These are phyloP conservation scores for Penicillium occitanis DNA, from an alignment of 2,329 filamentous ascomycete genomes.

Conservation along the genomic window DNA sequence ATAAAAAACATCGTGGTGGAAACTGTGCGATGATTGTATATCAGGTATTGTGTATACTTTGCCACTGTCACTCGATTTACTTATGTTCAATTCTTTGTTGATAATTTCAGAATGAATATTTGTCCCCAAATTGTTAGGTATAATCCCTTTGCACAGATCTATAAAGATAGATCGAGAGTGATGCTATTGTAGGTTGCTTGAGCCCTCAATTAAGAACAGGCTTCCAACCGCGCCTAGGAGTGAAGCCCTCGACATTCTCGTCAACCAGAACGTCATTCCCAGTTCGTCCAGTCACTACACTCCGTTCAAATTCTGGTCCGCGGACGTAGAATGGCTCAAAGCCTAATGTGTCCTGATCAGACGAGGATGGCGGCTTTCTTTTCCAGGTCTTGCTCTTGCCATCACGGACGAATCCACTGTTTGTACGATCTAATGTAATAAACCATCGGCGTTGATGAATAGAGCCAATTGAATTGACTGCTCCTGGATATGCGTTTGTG, in stretches of 20 bases:
- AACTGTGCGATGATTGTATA: neutral
- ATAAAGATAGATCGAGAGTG: neutral
- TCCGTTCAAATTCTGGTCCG: conserved; percentile 63
- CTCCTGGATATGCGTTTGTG: conserved; percentile 67
- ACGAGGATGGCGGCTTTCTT: conserved; percentile 21
- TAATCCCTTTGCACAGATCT: neutral
- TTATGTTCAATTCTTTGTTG: neutral
- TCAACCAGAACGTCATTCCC: conserved; percentile 62
- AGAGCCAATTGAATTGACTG: conserved; percentile 64
- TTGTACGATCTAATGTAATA: conserved; percentile 59
- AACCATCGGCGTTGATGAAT: conserved; percentile 69
- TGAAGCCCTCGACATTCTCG: conserved; percentile 59
- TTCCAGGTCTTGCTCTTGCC: conserved; percentile 31
- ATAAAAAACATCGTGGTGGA: too few relatives aligned
- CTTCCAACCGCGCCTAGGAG: conserved; percentile 61
- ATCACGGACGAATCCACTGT: conserved; percentile 54
- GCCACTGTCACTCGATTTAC: neutral
- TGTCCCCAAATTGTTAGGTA: neutral
- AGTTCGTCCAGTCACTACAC: conserved; percentile 63
- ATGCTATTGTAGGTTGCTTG: neutral
- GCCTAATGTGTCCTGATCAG: conserved; percentile 25
- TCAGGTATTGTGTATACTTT: neutral
- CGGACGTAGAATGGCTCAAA: conserved; percentile 63
- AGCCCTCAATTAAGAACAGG: conserved; percentile 30
- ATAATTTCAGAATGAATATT: neutral